A percentile compares a stretch with the other conserved stretches of the same genome.
phyloP scores from a whole-genome alignment of 2,329 filamentous ascomycete species.

The Neonectria punicea region DNA sequence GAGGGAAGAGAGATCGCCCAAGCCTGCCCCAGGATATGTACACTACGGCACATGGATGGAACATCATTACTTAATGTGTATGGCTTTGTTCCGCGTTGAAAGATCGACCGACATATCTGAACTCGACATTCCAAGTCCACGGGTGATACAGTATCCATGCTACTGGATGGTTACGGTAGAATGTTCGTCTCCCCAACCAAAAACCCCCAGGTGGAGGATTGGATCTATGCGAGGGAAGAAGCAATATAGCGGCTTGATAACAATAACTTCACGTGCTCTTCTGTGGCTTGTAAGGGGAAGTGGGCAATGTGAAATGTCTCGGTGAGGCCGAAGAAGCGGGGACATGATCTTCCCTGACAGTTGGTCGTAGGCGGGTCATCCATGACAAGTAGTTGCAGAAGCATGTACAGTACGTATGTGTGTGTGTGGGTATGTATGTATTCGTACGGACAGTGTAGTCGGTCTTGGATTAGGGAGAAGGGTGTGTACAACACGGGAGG shows the following conservation, averaged over 20 bases:
- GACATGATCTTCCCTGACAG: neutral
- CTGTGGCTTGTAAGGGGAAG: neutral
- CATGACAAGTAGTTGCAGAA: neutral
- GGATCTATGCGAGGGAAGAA: neutral
- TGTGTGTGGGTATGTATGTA: neutral
- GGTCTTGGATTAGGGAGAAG: neutral
- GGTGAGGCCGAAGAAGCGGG: neutral
- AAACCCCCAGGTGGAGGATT: neutral
- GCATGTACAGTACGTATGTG: too few species aligned
- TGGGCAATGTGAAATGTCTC: neutral
- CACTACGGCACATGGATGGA: too few species aligned
- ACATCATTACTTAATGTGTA: neutral
- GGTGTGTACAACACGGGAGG: neutral
- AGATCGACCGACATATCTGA: too few species aligned
- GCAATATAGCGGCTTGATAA: neutral
- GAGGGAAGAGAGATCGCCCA: neutral
- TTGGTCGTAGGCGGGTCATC: neutral
- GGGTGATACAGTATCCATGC: neutral
- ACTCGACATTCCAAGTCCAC: too few species aligned
- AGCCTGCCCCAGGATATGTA: too few species aligned
- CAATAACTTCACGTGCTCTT: neutral
- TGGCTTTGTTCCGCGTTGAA: neutral
- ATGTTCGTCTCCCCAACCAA: neutral
- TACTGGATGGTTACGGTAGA: too few species aligned
- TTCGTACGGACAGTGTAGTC: neutral